phyloP scores from a whole-genome alignment of 306 rosid species.

The Sechiopsis laciniata region DNA sequence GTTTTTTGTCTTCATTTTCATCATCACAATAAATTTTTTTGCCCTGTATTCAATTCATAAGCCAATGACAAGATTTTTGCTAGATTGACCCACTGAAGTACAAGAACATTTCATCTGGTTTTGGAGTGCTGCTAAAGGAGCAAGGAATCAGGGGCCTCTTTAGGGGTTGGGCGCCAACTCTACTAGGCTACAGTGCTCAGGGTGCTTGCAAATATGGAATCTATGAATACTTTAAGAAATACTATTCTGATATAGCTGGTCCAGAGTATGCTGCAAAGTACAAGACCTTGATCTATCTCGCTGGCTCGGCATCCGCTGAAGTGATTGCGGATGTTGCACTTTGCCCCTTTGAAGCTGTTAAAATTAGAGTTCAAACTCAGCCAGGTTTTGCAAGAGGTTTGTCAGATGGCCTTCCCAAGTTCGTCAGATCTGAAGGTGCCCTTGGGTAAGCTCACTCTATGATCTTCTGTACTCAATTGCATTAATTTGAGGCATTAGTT shows the following conservation, averaged over 20 bases:
- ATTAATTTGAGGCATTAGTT: neutral
- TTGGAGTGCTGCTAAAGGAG: constrained; percentile 84
- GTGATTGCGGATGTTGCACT: constrained; percentile 88
- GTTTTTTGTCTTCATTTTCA: neutral
- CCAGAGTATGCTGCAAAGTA: constrained; percentile 89
- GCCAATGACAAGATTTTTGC: constrained; percentile 9
- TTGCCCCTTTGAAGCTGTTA: constrained; percentile 95
- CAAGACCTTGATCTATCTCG: constrained; percentile 97
- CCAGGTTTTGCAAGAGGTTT: constrained; percentile 94
- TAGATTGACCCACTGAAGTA: constrained; percentile 90
- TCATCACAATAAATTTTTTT: neutral
- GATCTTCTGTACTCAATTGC: neutral
- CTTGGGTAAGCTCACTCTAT: constrained; percentile 52
- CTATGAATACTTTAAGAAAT: constrained; percentile 92
- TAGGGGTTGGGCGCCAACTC: constrained; percentile 97
- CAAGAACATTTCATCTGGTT: constrained; percentile 79
- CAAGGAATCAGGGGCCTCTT: constrained; percentile 84
- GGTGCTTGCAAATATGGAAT: constrained; percentile 98
- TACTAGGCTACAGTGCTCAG: constrained; percentile 96
- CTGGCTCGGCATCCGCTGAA: constrained; percentile 98
- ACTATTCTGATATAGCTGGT: constrained; percentile 89
- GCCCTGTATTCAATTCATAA: neutral
- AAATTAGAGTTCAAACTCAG: constrained; percentile 95
- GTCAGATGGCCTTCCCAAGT: constrained; percentile 83
- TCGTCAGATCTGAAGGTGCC: constrained; percentile 77